These are phyloP conservation scores for Graphilbum fragrans DNA, from an alignment of 2,329 filamentous ascomycete species.

Conservation along the genomic window DNA sequence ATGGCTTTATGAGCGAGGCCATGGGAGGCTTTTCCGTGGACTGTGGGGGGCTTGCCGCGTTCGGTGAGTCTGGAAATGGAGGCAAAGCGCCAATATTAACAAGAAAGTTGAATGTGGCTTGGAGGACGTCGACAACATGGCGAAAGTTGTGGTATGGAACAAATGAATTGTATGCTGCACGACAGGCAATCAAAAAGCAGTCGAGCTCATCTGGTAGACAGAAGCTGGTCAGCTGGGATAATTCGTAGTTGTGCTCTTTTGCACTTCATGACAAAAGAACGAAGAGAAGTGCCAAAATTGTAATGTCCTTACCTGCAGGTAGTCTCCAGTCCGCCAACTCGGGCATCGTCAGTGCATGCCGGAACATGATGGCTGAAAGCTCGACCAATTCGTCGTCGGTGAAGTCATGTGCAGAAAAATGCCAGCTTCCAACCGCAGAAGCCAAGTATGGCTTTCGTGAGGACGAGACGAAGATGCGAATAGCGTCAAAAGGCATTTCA, in stretches of 20 bases:
- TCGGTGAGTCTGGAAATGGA: conserved; percentile 38
- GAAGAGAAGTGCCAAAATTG: conserved; percentile 4
- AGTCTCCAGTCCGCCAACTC: conserved; percentile 74
- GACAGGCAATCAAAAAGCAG: conserved; percentile 76
- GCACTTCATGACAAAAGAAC: too few species aligned
- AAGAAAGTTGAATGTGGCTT: conserved; percentile 85
- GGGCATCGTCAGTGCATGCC: conserved; percentile 73
- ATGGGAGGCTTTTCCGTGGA: conserved; percentile 56
- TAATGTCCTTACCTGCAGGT: conserved; percentile 60
- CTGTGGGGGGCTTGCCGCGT: conserved; percentile 67
- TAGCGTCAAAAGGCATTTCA: conserved; percentile 48
- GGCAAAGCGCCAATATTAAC: conserved; percentile 67
- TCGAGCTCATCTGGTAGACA: conserved; percentile 57
- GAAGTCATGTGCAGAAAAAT: conserved; percentile 82
- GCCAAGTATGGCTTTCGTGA: conserved; percentile 56
- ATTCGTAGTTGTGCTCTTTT: too few species aligned
- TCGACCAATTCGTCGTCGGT: conserved; percentile 83
- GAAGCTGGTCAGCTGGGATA: conserved; percentile 6
- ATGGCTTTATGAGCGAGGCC: conserved; percentile 65
- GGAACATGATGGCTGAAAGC: conserved; percentile 76
- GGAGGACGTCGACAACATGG: conserved; percentile 90
- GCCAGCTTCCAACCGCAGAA: conserved; percentile 63
- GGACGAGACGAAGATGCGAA: conserved; percentile 55
- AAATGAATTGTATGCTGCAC: conserved; percentile 90
- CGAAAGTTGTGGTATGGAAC: conserved; percentile 98